Evolutionary conservation across 2,329 filamentous ascomycete genomes (phyloP).

Genomic region (Helicocarpus griseus): DNA sequence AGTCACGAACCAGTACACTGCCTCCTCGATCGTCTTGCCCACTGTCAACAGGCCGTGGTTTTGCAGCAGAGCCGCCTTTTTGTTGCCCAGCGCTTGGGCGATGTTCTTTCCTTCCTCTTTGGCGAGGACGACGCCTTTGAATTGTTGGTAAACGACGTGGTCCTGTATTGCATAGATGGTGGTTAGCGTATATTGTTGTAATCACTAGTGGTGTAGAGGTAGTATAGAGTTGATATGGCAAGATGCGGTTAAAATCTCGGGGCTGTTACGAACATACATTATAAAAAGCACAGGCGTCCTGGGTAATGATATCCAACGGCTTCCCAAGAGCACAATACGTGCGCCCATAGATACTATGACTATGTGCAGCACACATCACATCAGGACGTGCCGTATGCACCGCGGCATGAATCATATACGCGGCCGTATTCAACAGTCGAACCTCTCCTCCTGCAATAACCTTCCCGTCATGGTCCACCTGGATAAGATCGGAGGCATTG

Average conservation of each 20-base stretch:
- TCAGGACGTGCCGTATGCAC: constrained; percentile 49
- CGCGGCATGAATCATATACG: constrained; percentile 44
- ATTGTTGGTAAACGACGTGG: constrained; percentile 42
- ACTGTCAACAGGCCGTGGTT: constrained; percentile 47
- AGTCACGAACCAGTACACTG: constrained; percentile 45
- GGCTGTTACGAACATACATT: constrained; percentile 28
- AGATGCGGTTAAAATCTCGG: neutral
- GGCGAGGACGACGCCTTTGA: constrained; percentile 45
- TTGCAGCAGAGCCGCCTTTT: constrained; percentile 44
- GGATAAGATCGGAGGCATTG: constrained; percentile 57
- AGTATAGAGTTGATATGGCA: neutral
- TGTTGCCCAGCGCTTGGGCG: constrained; percentile 37
- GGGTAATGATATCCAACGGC: constrained; percentile 36
- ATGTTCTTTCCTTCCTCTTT: constrained; percentile 46
- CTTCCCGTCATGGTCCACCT: constrained; percentile 51
- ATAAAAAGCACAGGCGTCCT: constrained; percentile 38
- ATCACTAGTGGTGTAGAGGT: too few species aligned
- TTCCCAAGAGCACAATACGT: constrained; percentile 34
- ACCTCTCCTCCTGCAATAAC: constrained; percentile 53
- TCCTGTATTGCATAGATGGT: constrained; percentile 28
- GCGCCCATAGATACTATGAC: constrained; percentile 44
- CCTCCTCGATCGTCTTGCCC: constrained; percentile 41
- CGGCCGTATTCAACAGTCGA: constrained; percentile 38
- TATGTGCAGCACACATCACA: constrained; percentile 46
- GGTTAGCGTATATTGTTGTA: too few species aligned